Evolutionary conservation across 2,329 filamentous ascomycete genomes (phyloP), one percentile per base, ranked within the genome.

Genomic region (Rutstroemia sp.): DNA sequence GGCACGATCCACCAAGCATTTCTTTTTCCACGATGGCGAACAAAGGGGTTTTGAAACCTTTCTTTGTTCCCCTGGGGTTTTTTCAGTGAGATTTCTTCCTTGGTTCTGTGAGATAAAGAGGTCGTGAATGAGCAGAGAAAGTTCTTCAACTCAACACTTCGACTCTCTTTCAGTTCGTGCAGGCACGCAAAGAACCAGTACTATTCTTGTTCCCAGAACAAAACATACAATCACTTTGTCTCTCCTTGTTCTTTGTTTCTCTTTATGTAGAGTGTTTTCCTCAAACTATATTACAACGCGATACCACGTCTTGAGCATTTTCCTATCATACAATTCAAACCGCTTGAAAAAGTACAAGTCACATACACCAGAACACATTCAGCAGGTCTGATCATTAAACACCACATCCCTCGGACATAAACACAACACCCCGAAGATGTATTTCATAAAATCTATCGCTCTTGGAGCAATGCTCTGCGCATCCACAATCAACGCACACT

Each of bases 401-500:
- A 10, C 7, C 19, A 19, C 41, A 44, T 44, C 3, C 37, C 2
- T 49, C 18, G 7, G 19, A 44, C n/a, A 25, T 18, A 16, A 25
- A 27, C 18, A 55, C 27, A 51, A 14, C 14, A 19, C n/a, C 25
- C 37, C 18, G 14, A 18, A 21, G 19, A 55, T 55, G 53, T 38
- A 45, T 25, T 55, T 55, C 27, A 51, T 27, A 9, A 50, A 38
- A 4, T 44, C 9, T 19, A 10, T 55, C 38, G 46, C 46, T 45
- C 27, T 50, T 18, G 47, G 23, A 37, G 38, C 47, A 1, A 7
- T 51, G 37, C 18, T 55, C 19, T 30, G 46, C 46, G 27, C 53
- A 9, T 45, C 47, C 7, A 23, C 25, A 9, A 42, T 50, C 37
- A 39, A 47, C 25, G 58, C 45, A 3, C 62, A 64, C 52, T 59